phyloP scores from a whole-genome alignment of 371 early-diverging fungal genomes.

The Rhizopus microsporus region DNA sequence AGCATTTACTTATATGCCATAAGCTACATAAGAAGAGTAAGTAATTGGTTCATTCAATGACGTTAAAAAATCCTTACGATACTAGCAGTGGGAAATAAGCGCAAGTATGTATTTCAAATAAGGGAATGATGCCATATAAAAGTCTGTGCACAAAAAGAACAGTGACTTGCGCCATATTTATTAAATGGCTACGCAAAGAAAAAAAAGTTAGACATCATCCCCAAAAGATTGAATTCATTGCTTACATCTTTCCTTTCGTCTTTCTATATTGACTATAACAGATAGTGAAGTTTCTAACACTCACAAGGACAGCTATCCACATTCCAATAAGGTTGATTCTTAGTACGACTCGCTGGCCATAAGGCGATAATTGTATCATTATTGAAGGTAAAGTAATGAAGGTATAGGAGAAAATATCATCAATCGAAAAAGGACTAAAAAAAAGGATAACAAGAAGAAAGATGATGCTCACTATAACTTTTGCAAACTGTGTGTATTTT shows the following conservation, averaged over 20 bases:
- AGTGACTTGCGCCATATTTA: constrained; percentile 44
- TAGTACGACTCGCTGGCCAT: constrained; percentile 42
- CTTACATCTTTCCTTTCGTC: constrained; percentile 47
- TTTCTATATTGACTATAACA: constrained; percentile 39
- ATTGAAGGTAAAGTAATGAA: too few relatives aligned
- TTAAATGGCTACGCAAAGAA: constrained; percentile 34
- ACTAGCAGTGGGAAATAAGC: constrained; percentile 48
- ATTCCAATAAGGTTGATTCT: constrained; percentile 47
- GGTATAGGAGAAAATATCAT: not conserved
- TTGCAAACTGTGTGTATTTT: too few relatives aligned
- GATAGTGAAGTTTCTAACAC: constrained; percentile 35
- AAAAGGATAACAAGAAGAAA: not conserved
- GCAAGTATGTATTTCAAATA: constrained; percentile 48
- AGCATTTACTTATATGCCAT: constrained; percentile 36
- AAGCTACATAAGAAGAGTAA: constrained; percentile 23
- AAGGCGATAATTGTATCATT: constrained; percentile 41
- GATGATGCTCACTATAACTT: not conserved
- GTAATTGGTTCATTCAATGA: not conserved
- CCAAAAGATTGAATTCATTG: not conserved
- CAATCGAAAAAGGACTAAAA: not conserved
- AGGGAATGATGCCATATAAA: constrained; percentile 42
- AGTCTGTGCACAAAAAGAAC: constrained; percentile 37
- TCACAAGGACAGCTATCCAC: constrained; percentile 46
- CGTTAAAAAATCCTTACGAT: constrained; percentile 36
- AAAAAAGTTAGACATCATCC: not conserved